Evolutionary conservation across 176 grass and related monocot genomes (phyloP).

Genomic region (Rhynchospora pubera): DNA sequence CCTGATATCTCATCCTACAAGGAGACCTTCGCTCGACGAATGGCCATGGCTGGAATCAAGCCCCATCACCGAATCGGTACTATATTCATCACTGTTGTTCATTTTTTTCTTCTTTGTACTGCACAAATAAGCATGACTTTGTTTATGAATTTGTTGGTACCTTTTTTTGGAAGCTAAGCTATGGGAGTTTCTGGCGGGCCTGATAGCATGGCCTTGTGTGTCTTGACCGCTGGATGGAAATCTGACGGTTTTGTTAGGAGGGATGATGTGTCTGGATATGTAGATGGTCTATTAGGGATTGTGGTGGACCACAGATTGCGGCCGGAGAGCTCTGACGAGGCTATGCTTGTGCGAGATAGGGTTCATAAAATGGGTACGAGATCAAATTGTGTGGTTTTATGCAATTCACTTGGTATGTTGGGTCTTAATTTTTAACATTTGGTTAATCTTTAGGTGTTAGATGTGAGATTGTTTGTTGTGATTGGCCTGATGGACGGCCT

Average conservation of each 20-base stretch:
- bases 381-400: conserved; percentile 6
- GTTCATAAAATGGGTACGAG: conserved; percentile 57
- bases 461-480: conserved; percentile 74
- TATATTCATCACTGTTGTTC: background rate
- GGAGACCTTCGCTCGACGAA: conserved; percentile 50
- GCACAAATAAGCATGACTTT: background rate
- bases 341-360: conserved; percentile 51
- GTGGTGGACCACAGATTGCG: conserved; percentile 76
- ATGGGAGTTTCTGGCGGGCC: conserved; percentile 86
- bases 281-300: conserved; percentile 73
- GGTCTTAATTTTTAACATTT: background rate
- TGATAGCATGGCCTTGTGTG: conserved; percentile 86
- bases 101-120: background rate
- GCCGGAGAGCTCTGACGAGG: conserved; percentile 65
- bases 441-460: conserved; percentile 42
- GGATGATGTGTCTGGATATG: conserved; percentile 23
- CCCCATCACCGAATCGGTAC: conserved; percentile 75
- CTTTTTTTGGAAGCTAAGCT: conserved; percentile 44
- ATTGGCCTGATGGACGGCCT: conserved; percentile 72
- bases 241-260: conserved; percentile 18
- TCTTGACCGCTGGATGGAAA: conserved; percentile 70
- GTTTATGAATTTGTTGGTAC: background rate
- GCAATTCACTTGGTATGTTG: background rate
- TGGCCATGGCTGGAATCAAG: conserved; percentile 76
- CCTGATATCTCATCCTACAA: conserved; percentile 34